These are phyloP conservation scores for Chaetomiaceae sp. DNA, from an alignment of 2,329 filamentous ascomycete species.

Conservation along the genomic window DNA sequence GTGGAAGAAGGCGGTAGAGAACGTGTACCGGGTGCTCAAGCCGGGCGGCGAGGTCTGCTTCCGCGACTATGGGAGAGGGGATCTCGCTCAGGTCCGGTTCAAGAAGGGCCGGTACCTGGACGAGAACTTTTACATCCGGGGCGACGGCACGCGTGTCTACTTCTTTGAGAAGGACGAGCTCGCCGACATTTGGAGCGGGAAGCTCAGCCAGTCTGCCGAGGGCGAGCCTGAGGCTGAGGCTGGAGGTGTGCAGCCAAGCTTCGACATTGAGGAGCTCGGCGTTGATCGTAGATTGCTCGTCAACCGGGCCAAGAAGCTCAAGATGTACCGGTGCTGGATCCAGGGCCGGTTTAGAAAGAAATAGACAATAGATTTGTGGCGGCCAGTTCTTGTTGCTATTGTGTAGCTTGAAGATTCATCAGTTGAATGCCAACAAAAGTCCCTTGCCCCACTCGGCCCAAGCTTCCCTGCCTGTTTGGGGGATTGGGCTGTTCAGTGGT, in stretches of 20 bases:
- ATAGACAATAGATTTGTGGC: conserved; percentile 31
- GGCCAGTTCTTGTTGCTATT: background rate
- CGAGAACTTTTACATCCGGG: conserved; percentile 95
- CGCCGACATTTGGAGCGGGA: conserved; percentile 67
- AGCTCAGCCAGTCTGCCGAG: conserved; percentile 25
- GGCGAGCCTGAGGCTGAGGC: conserved; percentile 19
- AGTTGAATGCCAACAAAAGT: too few species aligned
- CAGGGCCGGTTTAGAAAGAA: conserved; percentile 76
- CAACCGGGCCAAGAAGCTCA: conserved; percentile 82
- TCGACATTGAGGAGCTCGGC: conserved; percentile 74
- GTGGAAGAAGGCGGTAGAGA: conserved; percentile 77
- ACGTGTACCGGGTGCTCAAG: conserved; percentile 78
- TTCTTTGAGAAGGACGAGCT: conserved; percentile 92
- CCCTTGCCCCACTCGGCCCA: background rate
- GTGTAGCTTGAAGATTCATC: background rate
- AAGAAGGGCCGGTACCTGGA: conserved; percentile 91
- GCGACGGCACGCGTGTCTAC: conserved; percentile 93
- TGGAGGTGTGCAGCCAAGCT: conserved; percentile 50
- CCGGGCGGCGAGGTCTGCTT: conserved; percentile 92
- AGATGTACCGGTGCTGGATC: conserved; percentile 99
- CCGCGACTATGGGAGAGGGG: conserved; percentile 92
- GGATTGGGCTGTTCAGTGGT: background rate
- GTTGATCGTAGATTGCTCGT: conserved; percentile 86
- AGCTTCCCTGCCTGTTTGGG: background rate
- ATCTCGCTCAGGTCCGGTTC: conserved; percentile 93